Base-by-base conservation (phyloP, 2,329 filamentous ascomycete species). In the Exophiala dermatitidis region DNA sequence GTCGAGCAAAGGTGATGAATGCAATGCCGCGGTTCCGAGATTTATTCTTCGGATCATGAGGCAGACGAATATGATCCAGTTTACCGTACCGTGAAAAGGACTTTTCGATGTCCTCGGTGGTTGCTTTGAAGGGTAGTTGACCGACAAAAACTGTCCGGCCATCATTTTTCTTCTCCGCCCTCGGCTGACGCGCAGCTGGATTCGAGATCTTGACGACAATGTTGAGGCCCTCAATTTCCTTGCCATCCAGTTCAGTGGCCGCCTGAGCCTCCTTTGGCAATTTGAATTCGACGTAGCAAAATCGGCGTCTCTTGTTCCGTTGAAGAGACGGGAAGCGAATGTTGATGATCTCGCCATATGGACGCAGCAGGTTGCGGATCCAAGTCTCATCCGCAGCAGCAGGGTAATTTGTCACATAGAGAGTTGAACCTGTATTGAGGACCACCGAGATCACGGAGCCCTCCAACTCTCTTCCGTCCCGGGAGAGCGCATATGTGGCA, bases 201-300 rank as follows among this genome's bases (percentile, higher is more conserved):
- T 97, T 83, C 0, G 93, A 97, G 61, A 94, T 88, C 69, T 90
- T 90, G 5, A 82, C 86, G 38, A 84, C 71, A 0, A 98, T 76
- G 60, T 79, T 83, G 61, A 84, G 83, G 28, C 85, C 85, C 0
- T 95, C 70, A 26, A 83, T 67, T 52, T 78, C 83, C 37, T 54
- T 54, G 29, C 85, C 85, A 64, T 96, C 79, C 46, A 95, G 78
- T 54, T 81, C 72, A 0, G 84, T 85, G 1, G 90, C 90, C 46
- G 80, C 81, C 37, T 81, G 77, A 0, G 90, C 88, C 48, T 81
- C 79, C n/a, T 77, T 76, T 2, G 78, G 70, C 32, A 82, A 81
- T 45, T 83, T 78, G 67, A 96, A 96, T n/a, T 94, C 88, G 4
- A 96, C 78, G 68, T 98, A 98, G 73, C 90, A 96, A 72, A 98